Percentiles rank a stretch among this genome's conserved stretches.
Evolutionary conservation across 2,329 filamentous ascomycete species (phyloP).

Genomic region (Aspergillus tanneri): DNA sequence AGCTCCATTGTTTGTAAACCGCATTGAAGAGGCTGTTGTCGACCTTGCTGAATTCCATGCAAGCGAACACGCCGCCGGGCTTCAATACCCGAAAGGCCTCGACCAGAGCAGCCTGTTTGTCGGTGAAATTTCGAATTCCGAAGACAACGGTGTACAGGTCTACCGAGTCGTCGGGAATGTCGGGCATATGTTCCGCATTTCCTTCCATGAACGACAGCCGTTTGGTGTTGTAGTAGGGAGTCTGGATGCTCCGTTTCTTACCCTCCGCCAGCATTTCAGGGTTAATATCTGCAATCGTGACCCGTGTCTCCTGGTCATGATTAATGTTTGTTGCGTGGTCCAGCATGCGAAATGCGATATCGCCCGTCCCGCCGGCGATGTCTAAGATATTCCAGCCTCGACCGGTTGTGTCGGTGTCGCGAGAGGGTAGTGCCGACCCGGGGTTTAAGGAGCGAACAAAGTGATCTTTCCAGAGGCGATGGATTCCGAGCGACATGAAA

Average conservation of each 20-base stretch:
- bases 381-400: conserved; percentile 77
- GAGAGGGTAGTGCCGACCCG: conserved; percentile 54
- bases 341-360: conserved; percentile 96
- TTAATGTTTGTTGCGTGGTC: conserved; percentile 81
- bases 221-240: conserved; percentile 56
- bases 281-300: conserved; percentile 96
- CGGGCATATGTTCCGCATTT: conserved; percentile 74
- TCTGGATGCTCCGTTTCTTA: conserved; percentile 68
- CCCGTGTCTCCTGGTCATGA: conserved; percentile 73
- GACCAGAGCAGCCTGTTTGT: conserved; percentile 76
- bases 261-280: conserved; percentile 90
- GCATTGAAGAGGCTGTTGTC: conserved; percentile 74
- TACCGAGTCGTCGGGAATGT: conserved; percentile 67
- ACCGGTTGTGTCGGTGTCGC: conserved; percentile 28
- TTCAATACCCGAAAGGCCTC: conserved; percentile 88
- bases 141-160: conserved; percentile 98
- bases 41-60: conserved; percentile 91
- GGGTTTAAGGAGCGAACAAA: conserved; percentile 92
- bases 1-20: conserved; percentile 94
- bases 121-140: conserved; percentile 94
- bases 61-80: conserved; percentile 93
- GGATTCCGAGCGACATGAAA: conserved; percentile 95
- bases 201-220: conserved; percentile 76
- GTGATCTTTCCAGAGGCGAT: conserved; percentile 95
- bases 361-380: conserved; percentile 93